These are phyloP conservation scores for Ilyonectria robusta DNA, from an alignment of 2,329 filamentous ascomycete species.

Conservation along the genomic window DNA sequence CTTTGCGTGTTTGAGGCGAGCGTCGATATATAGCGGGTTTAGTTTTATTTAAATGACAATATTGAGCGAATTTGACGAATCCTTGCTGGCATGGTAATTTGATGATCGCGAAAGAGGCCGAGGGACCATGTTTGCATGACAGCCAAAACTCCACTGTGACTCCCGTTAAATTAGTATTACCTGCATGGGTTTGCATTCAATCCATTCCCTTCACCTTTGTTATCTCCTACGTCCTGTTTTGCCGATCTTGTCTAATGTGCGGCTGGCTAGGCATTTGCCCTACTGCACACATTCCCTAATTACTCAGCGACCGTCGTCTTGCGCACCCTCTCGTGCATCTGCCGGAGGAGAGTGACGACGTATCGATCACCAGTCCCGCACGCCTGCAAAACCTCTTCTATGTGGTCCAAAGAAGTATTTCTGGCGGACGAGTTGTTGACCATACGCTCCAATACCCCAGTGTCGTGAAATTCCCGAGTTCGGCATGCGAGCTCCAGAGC, in stretches of 20 bases:
- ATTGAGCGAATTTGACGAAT: neutral
- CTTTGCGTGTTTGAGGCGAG: neutral
- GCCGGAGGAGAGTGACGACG: neutral
- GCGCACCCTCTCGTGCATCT: neutral
- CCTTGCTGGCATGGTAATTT: neutral
- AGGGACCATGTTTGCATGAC: neutral
- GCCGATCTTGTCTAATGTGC: too few species aligned
- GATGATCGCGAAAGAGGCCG: neutral
- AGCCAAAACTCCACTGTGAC: neutral
- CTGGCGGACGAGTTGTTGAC: neutral
- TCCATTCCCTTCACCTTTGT: too few species aligned
- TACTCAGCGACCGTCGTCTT: neutral
- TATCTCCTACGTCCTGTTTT: too few species aligned
- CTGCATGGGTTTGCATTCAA: too few species aligned
- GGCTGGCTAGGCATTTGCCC: too few species aligned
- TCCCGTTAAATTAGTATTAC: too few species aligned
- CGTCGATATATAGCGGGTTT: neutral
- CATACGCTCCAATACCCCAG: neutral
- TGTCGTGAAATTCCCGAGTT: neutral
- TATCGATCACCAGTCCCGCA: neutral
- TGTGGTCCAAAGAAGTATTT: neutral
- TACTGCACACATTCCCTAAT: neutral
- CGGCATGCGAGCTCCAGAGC: neutral
- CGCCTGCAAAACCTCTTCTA: neutral
- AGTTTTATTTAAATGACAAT: neutral